phyloP scores from a whole-genome alignment of 2,329 filamentous ascomycete genomes.

The Akanthomyces muscarius region DNA sequence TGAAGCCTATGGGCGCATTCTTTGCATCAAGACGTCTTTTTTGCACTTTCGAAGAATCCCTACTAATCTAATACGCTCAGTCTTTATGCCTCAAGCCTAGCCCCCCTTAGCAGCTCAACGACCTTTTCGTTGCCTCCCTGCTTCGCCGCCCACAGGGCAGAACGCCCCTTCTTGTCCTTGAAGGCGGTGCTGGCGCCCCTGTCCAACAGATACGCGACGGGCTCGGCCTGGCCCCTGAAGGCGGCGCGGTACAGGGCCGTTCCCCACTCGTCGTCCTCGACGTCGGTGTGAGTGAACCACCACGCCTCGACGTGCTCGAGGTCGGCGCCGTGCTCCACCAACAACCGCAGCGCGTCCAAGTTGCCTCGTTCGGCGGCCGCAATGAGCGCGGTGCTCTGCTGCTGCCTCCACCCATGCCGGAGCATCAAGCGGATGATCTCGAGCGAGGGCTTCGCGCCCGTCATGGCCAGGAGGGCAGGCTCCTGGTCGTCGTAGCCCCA shows the following conservation, averaged over 20 bases:
- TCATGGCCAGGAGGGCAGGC: background rate
- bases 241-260: background rate
- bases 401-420: background rate
- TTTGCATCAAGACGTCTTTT: background rate
- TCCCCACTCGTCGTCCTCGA: background rate
- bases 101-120: background rate
- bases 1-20: background rate
- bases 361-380: background rate
- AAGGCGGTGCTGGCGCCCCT: background rate
- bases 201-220: conserved; percentile 1
- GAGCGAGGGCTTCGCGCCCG: background rate
- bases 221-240: background rate
- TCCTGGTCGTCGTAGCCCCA: background rate
- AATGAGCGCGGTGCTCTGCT: background rate
- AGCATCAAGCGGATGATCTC: background rate
- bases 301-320: background rate
- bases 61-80: background rate
- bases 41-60: background rate
- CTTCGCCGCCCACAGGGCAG: background rate
- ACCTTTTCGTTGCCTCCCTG: background rate
- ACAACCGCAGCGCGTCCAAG: background rate
- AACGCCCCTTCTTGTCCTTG: background rate
- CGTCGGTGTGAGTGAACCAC: background rate
- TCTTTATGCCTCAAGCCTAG: background rate
- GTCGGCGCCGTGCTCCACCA: background rate